phyloP scores from a whole-genome alignment of 352 stramenopile species.

The Pythium rhizo-oryzae region DNA sequence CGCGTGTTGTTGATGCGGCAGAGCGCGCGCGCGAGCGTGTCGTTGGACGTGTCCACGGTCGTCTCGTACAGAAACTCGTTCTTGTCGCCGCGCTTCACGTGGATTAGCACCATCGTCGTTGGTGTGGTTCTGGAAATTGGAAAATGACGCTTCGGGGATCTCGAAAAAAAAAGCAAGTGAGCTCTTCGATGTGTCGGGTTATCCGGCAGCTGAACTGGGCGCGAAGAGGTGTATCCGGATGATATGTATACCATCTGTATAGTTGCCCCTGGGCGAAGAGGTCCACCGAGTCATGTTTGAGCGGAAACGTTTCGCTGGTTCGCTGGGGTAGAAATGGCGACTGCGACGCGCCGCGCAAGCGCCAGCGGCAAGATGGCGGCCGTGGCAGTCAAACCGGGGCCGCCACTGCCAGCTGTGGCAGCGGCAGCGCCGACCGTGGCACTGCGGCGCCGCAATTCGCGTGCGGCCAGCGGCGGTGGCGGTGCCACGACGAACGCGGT shows the following conservation, averaged over 20 bases:
- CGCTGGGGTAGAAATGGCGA: neutral
- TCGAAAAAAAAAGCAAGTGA: neutral
- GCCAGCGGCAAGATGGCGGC: slow-evolving; percentile 3
- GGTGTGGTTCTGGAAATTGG: neutral
- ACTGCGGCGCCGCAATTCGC: neutral
- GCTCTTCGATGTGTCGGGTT: neutral
- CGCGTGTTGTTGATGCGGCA: slow-evolving; percentile 85
- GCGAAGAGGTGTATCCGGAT: slow-evolving; percentile 24
- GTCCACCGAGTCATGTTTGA: neutral
- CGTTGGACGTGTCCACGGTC: slow-evolving; percentile 69
- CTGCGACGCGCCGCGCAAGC: slow-evolving; percentile 3
- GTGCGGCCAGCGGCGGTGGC: neutral
- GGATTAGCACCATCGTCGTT: slow-evolving; percentile 83
- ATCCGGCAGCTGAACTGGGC: neutral
- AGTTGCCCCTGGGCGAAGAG: slow-evolving; percentile 9
- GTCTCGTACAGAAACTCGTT: slow-evolving; percentile 94
- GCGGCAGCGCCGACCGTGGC: neutral
- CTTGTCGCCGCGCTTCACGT: slow-evolving; percentile 87
- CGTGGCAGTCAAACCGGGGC: slow-evolving; percentile 14
- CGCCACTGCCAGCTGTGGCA: neutral
- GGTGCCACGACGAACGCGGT: neutral
- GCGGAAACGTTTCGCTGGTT: no score
- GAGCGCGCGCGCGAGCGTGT: slow-evolving; percentile 84
- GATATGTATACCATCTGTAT: slow-evolving; percentile 16
- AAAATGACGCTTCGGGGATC: neutral